Evolutionary conservation across 1,139 yeast species (phyloP).

Genomic region (Scheffersomyces stambukii): DNA sequence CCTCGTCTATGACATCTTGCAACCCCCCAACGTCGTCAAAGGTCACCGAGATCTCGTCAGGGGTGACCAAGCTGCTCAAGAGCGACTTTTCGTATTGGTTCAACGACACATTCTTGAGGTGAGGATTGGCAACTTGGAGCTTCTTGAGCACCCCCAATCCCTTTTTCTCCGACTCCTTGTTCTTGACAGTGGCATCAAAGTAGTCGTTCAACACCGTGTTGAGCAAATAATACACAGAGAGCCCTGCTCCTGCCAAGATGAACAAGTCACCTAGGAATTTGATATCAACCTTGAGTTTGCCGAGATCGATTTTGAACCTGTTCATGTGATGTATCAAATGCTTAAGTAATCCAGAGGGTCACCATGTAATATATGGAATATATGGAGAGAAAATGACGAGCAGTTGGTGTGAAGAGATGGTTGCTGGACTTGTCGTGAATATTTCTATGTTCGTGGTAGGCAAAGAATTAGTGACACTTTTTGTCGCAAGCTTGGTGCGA

Average conservation of each 20-base stretch:
- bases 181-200: constrained; percentile 45
- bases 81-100: constrained; percentile 77
- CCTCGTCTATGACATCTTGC: constrained; percentile 73
- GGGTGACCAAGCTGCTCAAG: constrained; percentile 74
- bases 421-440: too few relatives aligned
- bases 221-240: constrained; percentile 70
- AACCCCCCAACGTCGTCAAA: constrained; percentile 89
- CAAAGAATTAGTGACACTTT: too few relatives aligned
- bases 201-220: constrained; percentile 55
- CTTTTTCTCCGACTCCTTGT: constrained; percentile 63
- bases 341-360: too few relatives aligned
- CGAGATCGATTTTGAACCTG: constrained; percentile 32
- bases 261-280: constrained; percentile 63
- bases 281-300: constrained; percentile 47
- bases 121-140: constrained; percentile 57
- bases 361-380: too few relatives aligned
- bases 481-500: too few relatives aligned
- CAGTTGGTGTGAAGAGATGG: too few relatives aligned
- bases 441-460: too few relatives aligned
- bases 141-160: constrained; percentile 61
- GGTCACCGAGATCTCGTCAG: constrained; percentile 72
- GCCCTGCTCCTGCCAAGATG: constrained; percentile 76
- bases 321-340: too few relatives aligned
- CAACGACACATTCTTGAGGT: constrained; percentile 48
- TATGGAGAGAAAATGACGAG: too few relatives aligned